Conservation (phyloP, 2,329 filamentous ascomycete genomes). For the Xylaria arbuscula region DNA sequence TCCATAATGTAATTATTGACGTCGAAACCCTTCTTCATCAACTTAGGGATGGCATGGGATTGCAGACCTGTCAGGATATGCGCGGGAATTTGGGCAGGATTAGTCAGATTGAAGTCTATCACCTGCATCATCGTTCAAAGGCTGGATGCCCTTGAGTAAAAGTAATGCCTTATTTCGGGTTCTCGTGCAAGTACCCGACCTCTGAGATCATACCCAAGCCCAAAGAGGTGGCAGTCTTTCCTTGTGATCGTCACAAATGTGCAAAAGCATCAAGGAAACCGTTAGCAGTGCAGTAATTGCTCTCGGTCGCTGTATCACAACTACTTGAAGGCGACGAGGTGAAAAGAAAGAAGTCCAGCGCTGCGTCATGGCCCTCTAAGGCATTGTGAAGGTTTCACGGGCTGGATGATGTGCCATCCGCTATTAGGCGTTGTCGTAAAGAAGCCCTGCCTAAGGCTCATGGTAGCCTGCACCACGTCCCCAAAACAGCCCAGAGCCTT, state of each 20-base stretch:
- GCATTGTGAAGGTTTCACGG: conserved; percentile 44
- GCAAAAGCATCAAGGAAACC: conserved; percentile 47
- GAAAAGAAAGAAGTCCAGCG: conserved; percentile 50
- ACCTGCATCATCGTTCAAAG: conserved; percentile 44
- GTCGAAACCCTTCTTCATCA: conserved; percentile 18
- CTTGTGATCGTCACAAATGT: conserved; percentile 5
- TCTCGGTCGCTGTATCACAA: conserved; percentile 49
- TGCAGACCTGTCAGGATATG: conserved; percentile 7
- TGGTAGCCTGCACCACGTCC: conserved; percentile 46
- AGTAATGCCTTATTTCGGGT: conserved; percentile 42
- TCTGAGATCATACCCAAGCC: conserved; percentile 52
- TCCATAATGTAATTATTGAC: conserved; percentile 5
- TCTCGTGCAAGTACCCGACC: conserved; percentile 51
- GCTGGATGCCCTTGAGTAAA: conserved; percentile 40
- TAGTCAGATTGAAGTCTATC: conserved; percentile 37
- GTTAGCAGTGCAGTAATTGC: conserved; percentile 55
- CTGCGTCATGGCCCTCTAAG: conserved; percentile 31
- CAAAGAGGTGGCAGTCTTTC: conserved; percentile 36
- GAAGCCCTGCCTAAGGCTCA: conserved; percentile 50
- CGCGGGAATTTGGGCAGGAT: neutral
- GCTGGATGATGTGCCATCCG: conserved; percentile 44
- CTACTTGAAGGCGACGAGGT: conserved; percentile 46
- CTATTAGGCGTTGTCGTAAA: conserved; percentile 45
- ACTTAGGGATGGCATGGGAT: neutral
- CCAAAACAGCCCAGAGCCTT: conserved; percentile 27